Evolutionary conservation across 139 green algal species (phyloP).

Genomic region (Microglena sp.): DNA sequence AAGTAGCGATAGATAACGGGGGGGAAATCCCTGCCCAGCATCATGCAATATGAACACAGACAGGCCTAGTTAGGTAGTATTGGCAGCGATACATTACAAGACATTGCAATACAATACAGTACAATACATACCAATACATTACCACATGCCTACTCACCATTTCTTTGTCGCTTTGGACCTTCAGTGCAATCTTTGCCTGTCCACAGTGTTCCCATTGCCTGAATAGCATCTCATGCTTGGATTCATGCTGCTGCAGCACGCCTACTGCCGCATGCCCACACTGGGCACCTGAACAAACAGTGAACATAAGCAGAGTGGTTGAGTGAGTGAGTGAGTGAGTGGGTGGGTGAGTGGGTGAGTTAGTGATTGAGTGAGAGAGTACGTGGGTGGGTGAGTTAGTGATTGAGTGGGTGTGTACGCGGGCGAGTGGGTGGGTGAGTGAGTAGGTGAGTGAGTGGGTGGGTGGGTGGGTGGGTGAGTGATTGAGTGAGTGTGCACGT

Average conservation of each 20-base stretch:
- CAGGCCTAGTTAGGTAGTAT: constrained; percentile 25
- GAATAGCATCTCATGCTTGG: constrained; percentile 27
- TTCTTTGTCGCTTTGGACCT: constrained; percentile 25
- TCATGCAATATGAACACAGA: constrained; percentile 54
- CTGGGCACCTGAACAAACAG: constrained; percentile 51
- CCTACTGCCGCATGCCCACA: constrained; percentile 74
- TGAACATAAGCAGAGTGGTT: too few relatives aligned
- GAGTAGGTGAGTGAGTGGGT: too few relatives aligned
- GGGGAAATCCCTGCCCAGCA: too few relatives aligned
- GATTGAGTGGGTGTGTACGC: too few relatives aligned
- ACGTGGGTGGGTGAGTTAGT: too few relatives aligned
- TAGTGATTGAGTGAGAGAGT: too few relatives aligned
- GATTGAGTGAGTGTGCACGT: too few relatives aligned
- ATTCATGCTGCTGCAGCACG: constrained; percentile 39
- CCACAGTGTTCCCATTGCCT: constrained; percentile 56
- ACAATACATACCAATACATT: neutral
- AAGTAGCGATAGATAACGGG: too few relatives aligned
- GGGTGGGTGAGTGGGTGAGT: too few relatives aligned
- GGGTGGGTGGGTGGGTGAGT: too few relatives aligned
- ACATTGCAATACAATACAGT: neutral
- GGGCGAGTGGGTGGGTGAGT: too few relatives aligned
- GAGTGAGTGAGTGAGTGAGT: too few relatives aligned
- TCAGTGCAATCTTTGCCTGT: constrained; percentile 75
- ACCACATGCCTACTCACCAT: constrained; percentile 39
- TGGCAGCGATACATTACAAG: constrained; percentile 32